Percentiles rank a stretch among this genome's conserved stretches.
These are phyloP conservation scores for Neofusicoccum ribis DNA, from an alignment of 2,329 filamentous ascomycete species.

Conservation along the genomic window DNA sequence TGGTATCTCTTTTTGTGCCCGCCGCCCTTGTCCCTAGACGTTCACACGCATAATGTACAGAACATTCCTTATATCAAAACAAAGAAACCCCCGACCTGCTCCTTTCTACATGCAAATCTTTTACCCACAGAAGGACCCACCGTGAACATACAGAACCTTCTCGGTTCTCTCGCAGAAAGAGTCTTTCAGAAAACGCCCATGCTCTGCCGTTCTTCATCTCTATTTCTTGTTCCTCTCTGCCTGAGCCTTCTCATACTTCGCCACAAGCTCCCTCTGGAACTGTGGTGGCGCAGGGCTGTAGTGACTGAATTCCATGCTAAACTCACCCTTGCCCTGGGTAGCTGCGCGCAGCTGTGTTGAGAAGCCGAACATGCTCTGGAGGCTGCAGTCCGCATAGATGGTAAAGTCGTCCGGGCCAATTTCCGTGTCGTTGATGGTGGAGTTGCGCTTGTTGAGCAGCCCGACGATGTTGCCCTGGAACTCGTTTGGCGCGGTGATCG, in stretches of 20 bases:
- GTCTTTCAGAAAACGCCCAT: not conserved
- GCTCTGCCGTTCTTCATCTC: not conserved
- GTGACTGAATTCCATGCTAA: constrained; percentile 98
- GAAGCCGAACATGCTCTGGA: constrained; percentile 99
- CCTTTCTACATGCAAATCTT: constrained; percentile 3
- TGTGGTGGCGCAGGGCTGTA: constrained; percentile 85
- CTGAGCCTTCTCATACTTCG: constrained; percentile 67
- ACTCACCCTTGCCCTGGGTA: constrained; percentile 98
- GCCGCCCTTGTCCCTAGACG: not conserved
- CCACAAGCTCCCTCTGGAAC: constrained; percentile 76
- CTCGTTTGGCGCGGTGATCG: constrained; percentile 91
- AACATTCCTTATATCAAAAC: no score
- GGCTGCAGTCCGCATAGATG: constrained; percentile 83
- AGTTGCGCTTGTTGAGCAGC: constrained; percentile 93
- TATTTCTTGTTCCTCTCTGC: constrained; percentile 59
- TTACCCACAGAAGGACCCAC: no score
- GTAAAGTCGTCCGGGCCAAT: constrained; percentile 93
- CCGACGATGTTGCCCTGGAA: constrained; percentile 97
- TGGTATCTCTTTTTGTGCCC: constrained; percentile 13
- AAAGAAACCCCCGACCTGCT: not conserved
- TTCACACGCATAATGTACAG: not conserved
- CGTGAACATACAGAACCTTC: no score
- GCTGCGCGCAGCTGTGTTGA: constrained; percentile 85
- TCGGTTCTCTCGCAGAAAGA: no score
- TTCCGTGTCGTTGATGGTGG: constrained; percentile 93